These are phyloP conservation scores for Coffea humblotiana DNA, from an alignment of 305 asterid species.

Conservation along the genomic window DNA sequence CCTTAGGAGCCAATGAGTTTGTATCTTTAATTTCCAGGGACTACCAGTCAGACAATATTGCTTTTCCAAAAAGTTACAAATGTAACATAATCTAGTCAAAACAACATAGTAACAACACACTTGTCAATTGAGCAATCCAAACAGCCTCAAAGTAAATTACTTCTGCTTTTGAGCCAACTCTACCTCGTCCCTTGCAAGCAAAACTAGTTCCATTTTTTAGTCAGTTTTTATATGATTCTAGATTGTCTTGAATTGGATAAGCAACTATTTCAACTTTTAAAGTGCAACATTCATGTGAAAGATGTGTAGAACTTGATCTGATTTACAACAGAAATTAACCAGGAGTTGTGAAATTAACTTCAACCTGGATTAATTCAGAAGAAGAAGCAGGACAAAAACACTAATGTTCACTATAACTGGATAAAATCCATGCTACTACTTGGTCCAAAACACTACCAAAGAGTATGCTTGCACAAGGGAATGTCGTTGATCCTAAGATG, in stretches of 20 bases:
- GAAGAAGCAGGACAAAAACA: too few relatives aligned
- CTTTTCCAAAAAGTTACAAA: neutral
- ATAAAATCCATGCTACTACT: neutral
- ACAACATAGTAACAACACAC: neutral
- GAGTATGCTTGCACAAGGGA: neutral
- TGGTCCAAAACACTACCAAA: neutral
- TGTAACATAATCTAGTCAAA: neutral
- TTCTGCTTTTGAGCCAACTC: neutral
- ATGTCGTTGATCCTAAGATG: neutral
- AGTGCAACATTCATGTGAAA: neutral
- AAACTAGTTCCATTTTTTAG: neutral
- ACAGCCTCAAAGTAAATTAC: neutral
- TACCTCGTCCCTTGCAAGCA: neutral
- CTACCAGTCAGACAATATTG: neutral
- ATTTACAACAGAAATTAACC: neutral
- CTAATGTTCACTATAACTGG: neutral
- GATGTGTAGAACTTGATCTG: neutral
- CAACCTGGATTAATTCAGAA: neutral
- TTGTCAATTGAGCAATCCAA: neutral
- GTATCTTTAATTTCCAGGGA: neutral
- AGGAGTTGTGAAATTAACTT: neutral
- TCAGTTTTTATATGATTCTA: neutral
- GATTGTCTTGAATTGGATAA: neutral
- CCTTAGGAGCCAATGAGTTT: neutral
- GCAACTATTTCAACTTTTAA: neutral